These are phyloP conservation scores for Vigna angularis DNA, from an alignment of 306 rosid genomes.

Conservation along the genomic window DNA sequence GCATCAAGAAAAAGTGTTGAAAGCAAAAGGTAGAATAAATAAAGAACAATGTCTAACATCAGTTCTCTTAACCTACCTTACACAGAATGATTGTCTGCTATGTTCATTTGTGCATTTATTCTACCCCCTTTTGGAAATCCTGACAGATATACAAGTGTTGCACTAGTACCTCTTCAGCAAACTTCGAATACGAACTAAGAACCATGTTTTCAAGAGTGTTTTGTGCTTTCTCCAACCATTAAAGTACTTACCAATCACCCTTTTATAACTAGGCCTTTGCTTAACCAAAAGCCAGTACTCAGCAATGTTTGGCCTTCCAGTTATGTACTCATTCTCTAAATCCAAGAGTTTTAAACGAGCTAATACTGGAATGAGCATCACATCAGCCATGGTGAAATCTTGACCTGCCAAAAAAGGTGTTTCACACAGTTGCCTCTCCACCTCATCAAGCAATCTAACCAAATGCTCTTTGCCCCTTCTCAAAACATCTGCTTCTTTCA, in stretches of 20 bases:
- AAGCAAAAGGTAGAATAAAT: neutral
- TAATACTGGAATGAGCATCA: constrained; percentile 14
- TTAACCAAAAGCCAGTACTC: constrained; percentile 25
- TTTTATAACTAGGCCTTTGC: constrained; percentile 22
- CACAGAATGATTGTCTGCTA: too few species aligned
- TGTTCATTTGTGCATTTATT: neutral
- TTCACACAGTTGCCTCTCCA: constrained; percentile 15
- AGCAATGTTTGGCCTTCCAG: neutral
- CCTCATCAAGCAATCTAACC: constrained; percentile 13
- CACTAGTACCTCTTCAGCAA: constrained; percentile 12
- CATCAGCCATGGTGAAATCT: constrained; percentile 26
- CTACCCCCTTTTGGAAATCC: neutral
- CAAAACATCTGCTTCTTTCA: constrained; percentile 17
- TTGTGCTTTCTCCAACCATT: constrained; percentile 25
- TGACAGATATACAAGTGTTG: neutral
- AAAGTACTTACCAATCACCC: constrained; percentile 20
- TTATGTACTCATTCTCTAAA: constrained; percentile 29
- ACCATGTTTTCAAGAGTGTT: constrained; percentile 20
- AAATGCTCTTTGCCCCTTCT: constrained; percentile 18
- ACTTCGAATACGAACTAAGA: constrained; percentile 14
- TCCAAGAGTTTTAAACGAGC: constrained; percentile 6
- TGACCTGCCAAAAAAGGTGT: constrained; percentile 29
- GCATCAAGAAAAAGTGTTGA: neutral
- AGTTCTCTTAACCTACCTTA: neutral
- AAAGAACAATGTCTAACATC: neutral